Evolutionary conservation across 2,329 filamentous ascomycete genomes (phyloP), one percentile per base, ranked within the genome.

Genomic region (Colletotrichum melonis): DNA sequence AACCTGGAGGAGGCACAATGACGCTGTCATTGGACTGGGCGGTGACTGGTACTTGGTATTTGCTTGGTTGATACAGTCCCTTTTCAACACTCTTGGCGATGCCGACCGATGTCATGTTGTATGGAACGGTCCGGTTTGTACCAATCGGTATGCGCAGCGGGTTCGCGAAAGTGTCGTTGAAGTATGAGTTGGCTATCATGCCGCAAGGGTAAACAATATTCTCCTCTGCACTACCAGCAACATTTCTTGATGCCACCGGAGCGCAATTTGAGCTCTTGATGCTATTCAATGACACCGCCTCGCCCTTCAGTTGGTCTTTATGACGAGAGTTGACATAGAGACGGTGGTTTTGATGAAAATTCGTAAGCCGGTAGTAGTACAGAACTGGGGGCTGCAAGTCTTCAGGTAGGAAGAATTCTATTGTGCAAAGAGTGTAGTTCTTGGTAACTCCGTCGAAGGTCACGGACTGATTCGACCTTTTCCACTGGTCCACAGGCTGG

Each of bases 161-260:
- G 8, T 63, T 28, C 8, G 22, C 12, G 19, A 68, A 68, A 6
- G 66, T 68, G 19, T 68, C 66, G 66, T 68, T 68, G 46, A 68
- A 68, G 12, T 63, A 63, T 4, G 57, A 56, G 26, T 68, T 68
- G 30, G 66, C 46, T 16, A 68, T 68, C 49, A 63, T 52, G 2
- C 66, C 66, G 11, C 66, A 68, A 11, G 66, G 65, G 42, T 14
- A 67, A 11, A 67, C 60, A 42, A 67, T 57, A 12, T 35, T 30
- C 16, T 62, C 58, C 6, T 32, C 1, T 35, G 56, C 22, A 32
- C 28, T 26, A 16, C 54, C 4, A 56, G 66, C 14, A 42, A 19
- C 14, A 6, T 7, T 42, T 19, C 16, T 16, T 42, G 38, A 42
- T 19, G 38, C 14, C 38, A 42, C 38, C 1, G 57, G 66, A 14